Evolutionary conservation across 2,329 filamentous ascomycete genomes (phyloP).

Genomic region (Apiospora hydei): DNA sequence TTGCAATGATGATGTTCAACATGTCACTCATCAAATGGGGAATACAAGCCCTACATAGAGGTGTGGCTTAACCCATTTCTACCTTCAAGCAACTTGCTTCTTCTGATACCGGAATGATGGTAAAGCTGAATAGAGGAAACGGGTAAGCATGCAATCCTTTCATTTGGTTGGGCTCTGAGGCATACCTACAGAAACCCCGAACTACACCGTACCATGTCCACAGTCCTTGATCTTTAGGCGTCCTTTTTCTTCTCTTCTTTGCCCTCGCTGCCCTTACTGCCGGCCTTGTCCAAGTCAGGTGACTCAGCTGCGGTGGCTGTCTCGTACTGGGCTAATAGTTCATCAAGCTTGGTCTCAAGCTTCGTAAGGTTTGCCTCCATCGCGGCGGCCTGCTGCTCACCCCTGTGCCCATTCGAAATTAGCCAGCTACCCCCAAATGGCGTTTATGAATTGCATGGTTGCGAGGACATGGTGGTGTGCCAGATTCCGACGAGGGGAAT

Average conservation of each 20-base stretch:
- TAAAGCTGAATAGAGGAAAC: background rate
- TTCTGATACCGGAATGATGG: background rate
- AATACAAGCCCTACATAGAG: background rate
- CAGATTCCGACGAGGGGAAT: background rate
- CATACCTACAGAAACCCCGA: background rate
- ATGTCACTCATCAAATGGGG: background rate
- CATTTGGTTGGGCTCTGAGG: background rate
- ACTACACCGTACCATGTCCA: background rate
- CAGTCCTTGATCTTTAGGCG: conserved; percentile 18
- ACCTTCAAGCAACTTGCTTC: background rate
- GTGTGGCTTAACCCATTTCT: background rate
- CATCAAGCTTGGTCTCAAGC: conserved; percentile 43
- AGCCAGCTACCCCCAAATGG: conserved; percentile 11
- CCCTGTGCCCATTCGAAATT: conserved; percentile 32
- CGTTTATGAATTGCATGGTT: background rate
- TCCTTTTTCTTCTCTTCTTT: conserved; percentile 28
- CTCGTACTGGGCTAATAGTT: conserved; percentile 42
- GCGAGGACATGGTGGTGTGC: background rate
- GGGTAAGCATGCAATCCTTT: background rate
- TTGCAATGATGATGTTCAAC: background rate
- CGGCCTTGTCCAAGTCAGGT: background rate
- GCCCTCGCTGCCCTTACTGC: conserved; percentile 18
- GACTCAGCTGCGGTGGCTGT: conserved; percentile 23
- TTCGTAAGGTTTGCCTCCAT: conserved; percentile 42
- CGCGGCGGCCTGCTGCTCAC: conserved; percentile 43